Evolutionary conservation across 129 eudicot species (phyloP).

Genomic region (Centrapalus pauciflorus): DNA sequence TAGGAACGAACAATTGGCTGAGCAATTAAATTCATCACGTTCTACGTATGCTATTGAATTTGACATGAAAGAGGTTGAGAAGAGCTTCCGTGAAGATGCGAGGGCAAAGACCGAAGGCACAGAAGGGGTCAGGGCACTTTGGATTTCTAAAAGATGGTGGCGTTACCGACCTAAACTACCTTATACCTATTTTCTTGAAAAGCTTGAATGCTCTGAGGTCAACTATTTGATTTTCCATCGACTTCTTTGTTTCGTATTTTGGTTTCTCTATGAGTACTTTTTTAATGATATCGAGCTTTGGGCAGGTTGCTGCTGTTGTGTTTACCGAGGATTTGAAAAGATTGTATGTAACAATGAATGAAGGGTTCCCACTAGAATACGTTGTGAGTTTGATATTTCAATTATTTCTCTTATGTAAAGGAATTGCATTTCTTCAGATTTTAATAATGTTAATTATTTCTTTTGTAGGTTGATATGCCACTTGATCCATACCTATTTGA

Average conservation of each 20-base stretch:
- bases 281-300: constrained; percentile 14
- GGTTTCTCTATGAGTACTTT: neutral
- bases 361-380: constrained; percentile 95
- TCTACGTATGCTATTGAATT: constrained; percentile 80
- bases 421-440: constrained; percentile 1
- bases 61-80: constrained; percentile 95
- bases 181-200: constrained; percentile 90
- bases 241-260: neutral
- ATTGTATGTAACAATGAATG: constrained; percentile 86
- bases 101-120: constrained; percentile 46
- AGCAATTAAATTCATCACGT: constrained; percentile 48
- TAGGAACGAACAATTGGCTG: constrained; percentile 70
- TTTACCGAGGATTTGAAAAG: constrained; percentile 88
- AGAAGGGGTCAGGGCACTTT: constrained; percentile 71
- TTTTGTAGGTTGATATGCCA: constrained; percentile 88
- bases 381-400: constrained; percentile 40
- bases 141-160: constrained; percentile 99
- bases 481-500: constrained; percentile 94
- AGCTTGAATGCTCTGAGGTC: constrained; percentile 88
- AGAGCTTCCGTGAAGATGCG: constrained; percentile 84
- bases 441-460: neutral
- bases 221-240: constrained; percentile 3
- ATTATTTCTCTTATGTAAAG: neutral
- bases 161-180: constrained; percentile 98
- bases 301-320: constrained; percentile 91